Percentiles rank a stretch among this genome's conserved stretches.
Conservation (phyloP, 2,329 filamentous ascomycete species). For the Verticillium isaacii region DNA sequence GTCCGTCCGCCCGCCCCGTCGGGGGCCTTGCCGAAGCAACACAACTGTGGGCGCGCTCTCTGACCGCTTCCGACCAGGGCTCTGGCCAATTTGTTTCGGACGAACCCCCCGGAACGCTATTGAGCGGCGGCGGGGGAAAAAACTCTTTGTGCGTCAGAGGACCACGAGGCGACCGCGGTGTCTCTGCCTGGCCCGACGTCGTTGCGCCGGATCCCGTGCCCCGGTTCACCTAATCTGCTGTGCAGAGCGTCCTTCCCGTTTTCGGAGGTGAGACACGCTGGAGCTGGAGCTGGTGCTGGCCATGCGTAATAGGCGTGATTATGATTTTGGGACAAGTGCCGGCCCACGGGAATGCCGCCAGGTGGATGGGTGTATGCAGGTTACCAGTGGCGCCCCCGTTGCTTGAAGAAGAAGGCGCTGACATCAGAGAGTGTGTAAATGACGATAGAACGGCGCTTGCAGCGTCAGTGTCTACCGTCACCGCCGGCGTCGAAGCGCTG, state of each 20-base stretch:
- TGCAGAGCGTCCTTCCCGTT: not conserved
- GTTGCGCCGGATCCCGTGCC: not conserved
- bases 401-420: not conserved
- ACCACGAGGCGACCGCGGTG: not conserved
- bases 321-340: not conserved
- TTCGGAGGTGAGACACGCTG: not conserved
- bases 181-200: not conserved
- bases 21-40: not conserved
- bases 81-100: not conserved
- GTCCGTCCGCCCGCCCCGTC: too few species aligned
- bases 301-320: not conserved
- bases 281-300: not conserved
- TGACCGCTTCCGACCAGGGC: not conserved
- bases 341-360: not conserved
- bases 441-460: not conserved
- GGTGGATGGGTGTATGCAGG: not conserved
- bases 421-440: not conserved
- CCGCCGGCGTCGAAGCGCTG: too few species aligned
- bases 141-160: not conserved
- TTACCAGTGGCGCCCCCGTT: not conserved
- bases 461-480: not conserved
- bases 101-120: not conserved
- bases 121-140: not conserved
- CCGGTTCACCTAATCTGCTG: not conserved
- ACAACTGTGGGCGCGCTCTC: not conserved